These are phyloP conservation scores for Ogataea trehaloabstinens DNA, from an alignment of 805 yeast genomes.

Conservation along the genomic window DNA sequence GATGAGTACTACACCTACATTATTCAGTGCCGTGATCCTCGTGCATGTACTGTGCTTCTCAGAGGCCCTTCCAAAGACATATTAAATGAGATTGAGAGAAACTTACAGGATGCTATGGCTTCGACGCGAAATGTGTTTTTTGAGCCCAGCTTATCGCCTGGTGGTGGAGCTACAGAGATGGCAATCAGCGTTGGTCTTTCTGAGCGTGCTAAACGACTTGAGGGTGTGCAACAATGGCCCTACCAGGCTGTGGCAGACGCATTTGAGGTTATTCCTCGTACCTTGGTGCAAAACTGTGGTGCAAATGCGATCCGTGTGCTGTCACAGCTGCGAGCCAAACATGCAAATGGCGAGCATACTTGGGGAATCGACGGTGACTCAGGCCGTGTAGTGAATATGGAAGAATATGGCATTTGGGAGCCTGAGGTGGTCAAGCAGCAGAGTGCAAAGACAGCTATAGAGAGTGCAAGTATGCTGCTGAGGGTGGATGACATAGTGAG, in stretches of 20 bases:
- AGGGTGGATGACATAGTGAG: conserved; percentile 98
- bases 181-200: conserved; percentile 87
- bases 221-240: conserved; percentile 98
- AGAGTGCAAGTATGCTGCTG: conserved; percentile 89
- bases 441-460: conserved; percentile 95
- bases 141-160: conserved; percentile 94
- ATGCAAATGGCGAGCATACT: conserved; percentile 83
- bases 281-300: conserved; percentile 96
- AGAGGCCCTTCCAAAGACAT: conserved; percentile 98
- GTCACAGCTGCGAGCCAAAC: conserved; percentile 92
- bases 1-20: conserved; percentile 93
- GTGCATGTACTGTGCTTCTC: conserved; percentile 88
- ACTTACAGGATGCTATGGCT: conserved; percentile 97
- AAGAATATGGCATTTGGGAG: conserved; percentile 96
- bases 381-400: conserved; percentile 95
- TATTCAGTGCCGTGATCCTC: conserved; percentile 77
- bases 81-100: conserved; percentile 92
- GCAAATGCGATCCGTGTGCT: conserved; percentile 90
- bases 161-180: conserved; percentile 99
- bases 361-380: conserved; percentile 93
- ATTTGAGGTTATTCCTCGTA: conserved; percentile 96
- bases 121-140: conserved; percentile 93
- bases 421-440: conserved; percentile 98
- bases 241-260: conserved; percentile 99
- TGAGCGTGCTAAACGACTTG: conserved; percentile 87